These are phyloP conservation scores for Pseudoneurospora amorphoporcata DNA, from an alignment of 495 filamentous ascomycete species.

Conservation along the genomic window DNA sequence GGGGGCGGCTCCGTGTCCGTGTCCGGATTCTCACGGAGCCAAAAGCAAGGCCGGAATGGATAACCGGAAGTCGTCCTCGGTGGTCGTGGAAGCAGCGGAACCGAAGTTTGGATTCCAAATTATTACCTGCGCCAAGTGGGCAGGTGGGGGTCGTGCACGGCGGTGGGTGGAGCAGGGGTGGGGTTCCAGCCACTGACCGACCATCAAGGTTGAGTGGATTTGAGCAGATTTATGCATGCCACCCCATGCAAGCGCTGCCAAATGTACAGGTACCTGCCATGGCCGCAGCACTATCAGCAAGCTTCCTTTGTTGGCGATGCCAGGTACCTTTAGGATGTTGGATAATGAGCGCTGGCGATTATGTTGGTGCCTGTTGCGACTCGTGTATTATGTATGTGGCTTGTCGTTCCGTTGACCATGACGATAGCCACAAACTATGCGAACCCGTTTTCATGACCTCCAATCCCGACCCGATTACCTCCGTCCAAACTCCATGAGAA, in stretches of 20 bases:
- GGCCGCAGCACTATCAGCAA: neutral
- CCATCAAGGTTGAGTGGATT: conserved; percentile 13
- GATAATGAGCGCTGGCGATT: neutral
- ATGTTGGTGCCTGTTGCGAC: neutral
- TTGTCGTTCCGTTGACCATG: neutral
- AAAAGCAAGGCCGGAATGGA: neutral
- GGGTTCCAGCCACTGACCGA: neutral
- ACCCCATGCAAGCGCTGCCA: neutral
- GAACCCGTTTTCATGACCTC: neutral
- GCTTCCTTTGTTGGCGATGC: neutral
- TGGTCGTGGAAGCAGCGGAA: neutral
- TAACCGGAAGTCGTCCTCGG: neutral
- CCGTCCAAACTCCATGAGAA: neutral
- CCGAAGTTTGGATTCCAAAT: neutral
- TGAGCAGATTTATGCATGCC: conserved; percentile 20
- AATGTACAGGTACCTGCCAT: conserved; percentile 11
- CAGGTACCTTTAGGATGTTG: neutral
- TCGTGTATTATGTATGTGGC: neutral
- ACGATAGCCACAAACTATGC: neutral
- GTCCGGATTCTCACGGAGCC: neutral
- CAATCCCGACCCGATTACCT: neutral
- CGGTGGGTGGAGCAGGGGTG: neutral
- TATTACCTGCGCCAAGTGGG: neutral
- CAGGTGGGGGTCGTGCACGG: neutral
- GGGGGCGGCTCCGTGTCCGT: too few species aligned